These are phyloP conservation scores for Albifimbria verrucaria DNA, from an alignment of 2,329 filamentous ascomycete genomes.

Conservation along the genomic window DNA sequence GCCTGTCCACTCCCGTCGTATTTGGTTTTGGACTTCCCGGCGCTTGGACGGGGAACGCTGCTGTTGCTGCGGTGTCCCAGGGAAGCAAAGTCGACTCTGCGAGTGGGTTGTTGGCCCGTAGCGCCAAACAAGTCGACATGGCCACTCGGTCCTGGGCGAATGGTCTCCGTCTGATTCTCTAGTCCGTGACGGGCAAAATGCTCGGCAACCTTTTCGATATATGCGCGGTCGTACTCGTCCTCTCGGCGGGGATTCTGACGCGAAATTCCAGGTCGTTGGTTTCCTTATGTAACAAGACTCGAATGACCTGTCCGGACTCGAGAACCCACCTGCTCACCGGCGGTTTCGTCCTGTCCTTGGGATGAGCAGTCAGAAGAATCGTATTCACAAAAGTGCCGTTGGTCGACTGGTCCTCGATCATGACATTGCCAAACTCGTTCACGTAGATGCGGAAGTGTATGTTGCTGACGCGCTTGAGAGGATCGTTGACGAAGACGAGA, in stretches of 20 bases:
- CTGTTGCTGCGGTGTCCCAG: not conserved
- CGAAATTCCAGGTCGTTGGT: slow-evolving; percentile 70
- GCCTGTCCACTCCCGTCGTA: slow-evolving; percentile 72
- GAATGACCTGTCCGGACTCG: slow-evolving; percentile 68
- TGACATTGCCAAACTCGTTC: slow-evolving; percentile 79
- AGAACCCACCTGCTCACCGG: slow-evolving; percentile 56
- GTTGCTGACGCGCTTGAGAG: slow-evolving; percentile 77
- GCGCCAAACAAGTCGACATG: slow-evolving; percentile 35
- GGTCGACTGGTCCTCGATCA: slow-evolving; percentile 93
- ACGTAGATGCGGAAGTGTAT: slow-evolving; percentile 94
- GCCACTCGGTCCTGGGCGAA: slow-evolving; percentile 45
- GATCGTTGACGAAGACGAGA: slow-evolving; percentile 63
- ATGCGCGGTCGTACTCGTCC: slow-evolving; percentile 61
- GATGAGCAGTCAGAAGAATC: slow-evolving; percentile 52
- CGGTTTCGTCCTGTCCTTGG: slow-evolving; percentile 29
- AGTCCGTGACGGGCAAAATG: slow-evolving; percentile 52
- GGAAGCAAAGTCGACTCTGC: not conserved
- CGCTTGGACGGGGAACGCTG: slow-evolving; percentile 13
- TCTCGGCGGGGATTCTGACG: slow-evolving; percentile 76
- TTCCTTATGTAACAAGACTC: slow-evolving; percentile 56
- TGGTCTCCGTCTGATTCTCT: slow-evolving; percentile 37
- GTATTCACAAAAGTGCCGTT: slow-evolving; percentile 90
- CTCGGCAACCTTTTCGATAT: slow-evolving; percentile 63
- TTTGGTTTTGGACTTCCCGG: slow-evolving; percentile 20
- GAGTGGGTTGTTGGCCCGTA: slow-evolving; percentile 8